These are phyloP conservation scores for Phycomyces blakesleeanus DNA, from an alignment of 192 early-diverging fungal genomes.

Conservation along the genomic window DNA sequence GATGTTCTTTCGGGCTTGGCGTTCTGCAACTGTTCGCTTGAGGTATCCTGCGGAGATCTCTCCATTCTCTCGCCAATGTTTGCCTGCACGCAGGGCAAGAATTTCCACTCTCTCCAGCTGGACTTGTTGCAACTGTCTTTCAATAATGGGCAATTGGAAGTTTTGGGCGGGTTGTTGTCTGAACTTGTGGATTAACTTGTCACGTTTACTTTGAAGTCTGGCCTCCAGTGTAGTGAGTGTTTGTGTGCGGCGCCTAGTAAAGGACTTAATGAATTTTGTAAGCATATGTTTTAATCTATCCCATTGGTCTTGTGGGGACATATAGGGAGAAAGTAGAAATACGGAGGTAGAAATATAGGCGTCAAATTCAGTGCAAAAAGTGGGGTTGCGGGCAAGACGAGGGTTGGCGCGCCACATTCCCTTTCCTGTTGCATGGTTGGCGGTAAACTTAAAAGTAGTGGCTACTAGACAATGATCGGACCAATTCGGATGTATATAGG, in stretches of 20 bases:
- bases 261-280: background rate
- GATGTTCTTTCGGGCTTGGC: background rate
- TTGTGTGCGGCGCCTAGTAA: background rate
- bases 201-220: background rate
- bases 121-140: background rate
- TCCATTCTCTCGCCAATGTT: conserved; percentile 14
- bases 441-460: background rate
- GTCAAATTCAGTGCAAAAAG: background rate
- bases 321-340: background rate
- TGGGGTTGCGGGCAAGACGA: background rate
- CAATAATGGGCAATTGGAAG: background rate
- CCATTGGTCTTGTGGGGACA: conserved; percentile 3
- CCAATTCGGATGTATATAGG: background rate
- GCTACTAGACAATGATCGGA: conserved; percentile 12
- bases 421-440: background rate
- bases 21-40: background rate
- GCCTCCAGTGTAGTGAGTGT: no score
- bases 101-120: background rate
- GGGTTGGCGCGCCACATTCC: conserved; percentile 21
- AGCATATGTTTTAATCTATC: background rate
- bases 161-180: background rate
- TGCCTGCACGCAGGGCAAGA: background rate
- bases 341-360: background rate
- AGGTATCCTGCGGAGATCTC: conserved; percentile 6
- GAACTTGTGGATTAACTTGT: background rate